These are phyloP conservation scores for Suhomyces vadensis DNA, from an alignment of 805 yeast genomes.

Conservation along the genomic window DNA sequence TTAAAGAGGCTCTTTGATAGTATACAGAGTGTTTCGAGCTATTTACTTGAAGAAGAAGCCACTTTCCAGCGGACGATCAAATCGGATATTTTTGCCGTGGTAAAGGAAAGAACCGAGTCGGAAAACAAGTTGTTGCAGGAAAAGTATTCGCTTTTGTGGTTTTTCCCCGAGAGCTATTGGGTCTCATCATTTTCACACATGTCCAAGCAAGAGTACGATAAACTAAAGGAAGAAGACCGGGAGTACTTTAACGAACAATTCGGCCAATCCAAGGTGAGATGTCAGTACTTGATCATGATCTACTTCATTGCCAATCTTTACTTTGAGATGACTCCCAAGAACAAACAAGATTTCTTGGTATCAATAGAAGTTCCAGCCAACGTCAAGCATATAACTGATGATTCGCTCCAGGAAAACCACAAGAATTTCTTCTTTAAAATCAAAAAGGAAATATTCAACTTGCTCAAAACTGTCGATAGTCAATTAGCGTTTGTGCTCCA, in stretches of 20 bases:
- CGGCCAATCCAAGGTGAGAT: constrained; percentile 28
- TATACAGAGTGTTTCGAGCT: constrained; percentile 27
- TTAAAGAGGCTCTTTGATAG: constrained; percentile 25
- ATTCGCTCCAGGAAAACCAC: constrained; percentile 22
- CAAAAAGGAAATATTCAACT: constrained; percentile 27
- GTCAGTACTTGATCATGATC: constrained; percentile 30
- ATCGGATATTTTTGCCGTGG: constrained; percentile 19
- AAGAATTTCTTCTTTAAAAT: constrained; percentile 23
- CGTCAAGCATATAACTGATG: constrained; percentile 41
- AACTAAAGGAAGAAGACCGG: constrained; percentile 24
- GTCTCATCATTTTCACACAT: constrained; percentile 27
- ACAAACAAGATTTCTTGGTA: constrained; percentile 23
- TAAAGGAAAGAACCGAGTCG: constrained; percentile 15
- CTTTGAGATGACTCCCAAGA: constrained; percentile 26
- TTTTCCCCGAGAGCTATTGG: constrained; percentile 42
- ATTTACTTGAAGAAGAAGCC: constrained; percentile 33
- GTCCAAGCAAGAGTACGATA: constrained; percentile 15
- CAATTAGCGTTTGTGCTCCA: constrained; percentile 30
- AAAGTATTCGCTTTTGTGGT: constrained; percentile 22
- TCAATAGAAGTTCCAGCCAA: constrained; percentile 26
- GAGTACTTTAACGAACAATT: constrained; percentile 25
- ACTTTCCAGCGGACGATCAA: constrained; percentile 16
- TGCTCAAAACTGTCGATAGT: constrained; percentile 24
- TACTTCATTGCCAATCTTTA: constrained; percentile 31
- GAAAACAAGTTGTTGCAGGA: constrained; percentile 17